Percentiles rank a stretch among this genome's conserved stretches.
Evolutionary conservation across 306 rosid genomes (phyloP).

Genomic region (Gillenia trifoliata): DNA sequence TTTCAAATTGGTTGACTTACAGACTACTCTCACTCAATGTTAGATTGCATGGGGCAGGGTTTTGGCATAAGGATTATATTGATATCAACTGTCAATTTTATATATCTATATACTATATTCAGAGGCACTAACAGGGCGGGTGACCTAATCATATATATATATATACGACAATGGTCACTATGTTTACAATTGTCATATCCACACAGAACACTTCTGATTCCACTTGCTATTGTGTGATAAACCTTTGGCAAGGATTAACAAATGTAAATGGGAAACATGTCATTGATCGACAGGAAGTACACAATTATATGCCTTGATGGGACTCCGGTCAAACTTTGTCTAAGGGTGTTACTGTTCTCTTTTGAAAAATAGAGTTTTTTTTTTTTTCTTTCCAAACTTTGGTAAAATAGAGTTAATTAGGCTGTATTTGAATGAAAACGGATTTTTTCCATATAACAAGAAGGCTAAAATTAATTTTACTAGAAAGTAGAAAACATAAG

Average conservation of each 20-base stretch:
- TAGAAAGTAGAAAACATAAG: too few relatives aligned
- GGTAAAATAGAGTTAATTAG: too few relatives aligned
- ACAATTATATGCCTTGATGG: neutral
- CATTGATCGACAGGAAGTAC: neutral
- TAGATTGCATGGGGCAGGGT: conserved; percentile 36
- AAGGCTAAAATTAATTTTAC: too few relatives aligned
- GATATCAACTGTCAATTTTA: neutral
- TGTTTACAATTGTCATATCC: neutral
- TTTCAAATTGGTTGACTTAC: conserved; percentile 41
- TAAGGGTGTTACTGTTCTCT: too few relatives aligned
- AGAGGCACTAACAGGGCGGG: conserved; percentile 39
- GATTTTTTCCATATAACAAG: too few relatives aligned
- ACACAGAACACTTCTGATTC: neutral
- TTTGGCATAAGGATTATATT: conserved; percentile 8
- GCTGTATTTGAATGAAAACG: too few relatives aligned
- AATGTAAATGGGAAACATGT: neutral
- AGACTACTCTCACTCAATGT: conserved; percentile 20
- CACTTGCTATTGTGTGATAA: neutral
- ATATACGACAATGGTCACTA: neutral
- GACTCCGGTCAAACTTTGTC: too few relatives aligned
- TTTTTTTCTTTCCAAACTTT: too few relatives aligned
- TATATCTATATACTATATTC: neutral
- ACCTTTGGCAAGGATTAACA: neutral
- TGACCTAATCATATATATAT: conserved; percentile 49
- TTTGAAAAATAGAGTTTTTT: too few relatives aligned